These are phyloP conservation scores for Stenocarpella maydis DNA, from an alignment of 2,329 filamentous ascomycete species.

Conservation along the genomic window DNA sequence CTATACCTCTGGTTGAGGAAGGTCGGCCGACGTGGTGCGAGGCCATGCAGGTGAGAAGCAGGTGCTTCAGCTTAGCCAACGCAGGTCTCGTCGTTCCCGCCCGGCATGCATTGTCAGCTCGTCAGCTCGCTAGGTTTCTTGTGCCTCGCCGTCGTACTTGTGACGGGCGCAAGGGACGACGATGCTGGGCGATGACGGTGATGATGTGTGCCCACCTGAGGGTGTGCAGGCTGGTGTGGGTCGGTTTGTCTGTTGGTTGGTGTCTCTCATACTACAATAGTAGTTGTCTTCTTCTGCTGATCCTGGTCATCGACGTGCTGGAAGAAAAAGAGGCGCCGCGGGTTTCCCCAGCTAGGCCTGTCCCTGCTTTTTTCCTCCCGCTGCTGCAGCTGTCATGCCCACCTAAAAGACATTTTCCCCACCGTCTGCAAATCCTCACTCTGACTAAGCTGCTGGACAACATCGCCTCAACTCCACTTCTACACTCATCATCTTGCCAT, in stretches of 20 bases:
- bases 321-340: neutral
- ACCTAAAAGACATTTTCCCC: neutral
- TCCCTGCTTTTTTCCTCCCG: neutral
- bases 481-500: no score
- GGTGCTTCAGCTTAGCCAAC: slow-evolving; percentile 16
- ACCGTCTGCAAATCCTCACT: no score
- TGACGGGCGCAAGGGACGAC: slow-evolving; percentile 11
- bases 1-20: slow-evolving; percentile 10
- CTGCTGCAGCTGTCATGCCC: neutral
- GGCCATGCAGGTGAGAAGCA: slow-evolving; percentile 1
- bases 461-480: slow-evolving; percentile 23
- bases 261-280: no score
- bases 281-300: no score
- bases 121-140: neutral
- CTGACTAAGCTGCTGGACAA: slow-evolving; percentile 22
- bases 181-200: neutral
- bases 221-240: neutral
- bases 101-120: neutral
- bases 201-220: neutral
- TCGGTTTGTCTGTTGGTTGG: no score
- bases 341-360: neutral
- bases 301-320: no score
- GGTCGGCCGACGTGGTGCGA: slow-evolving; percentile 17
- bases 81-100: neutral
- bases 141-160: neutral